Conservation (phyloP, 805 yeast species). For the Ogataea chonburiensis region DNA sequence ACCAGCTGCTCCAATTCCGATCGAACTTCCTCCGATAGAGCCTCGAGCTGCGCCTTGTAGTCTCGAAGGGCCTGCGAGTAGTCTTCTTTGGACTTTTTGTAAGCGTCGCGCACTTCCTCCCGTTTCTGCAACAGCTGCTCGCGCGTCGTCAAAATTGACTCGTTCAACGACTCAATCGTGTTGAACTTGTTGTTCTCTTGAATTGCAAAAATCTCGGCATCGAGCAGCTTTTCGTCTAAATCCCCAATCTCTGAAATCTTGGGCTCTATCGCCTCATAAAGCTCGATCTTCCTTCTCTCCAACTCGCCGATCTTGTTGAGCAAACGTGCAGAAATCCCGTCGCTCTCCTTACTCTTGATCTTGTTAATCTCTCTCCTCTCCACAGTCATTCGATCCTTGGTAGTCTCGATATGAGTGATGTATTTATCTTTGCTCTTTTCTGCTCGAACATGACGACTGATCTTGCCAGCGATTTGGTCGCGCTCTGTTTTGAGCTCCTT, state of each 20-base stretch:
- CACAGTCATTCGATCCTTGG: conserved; percentile 18
- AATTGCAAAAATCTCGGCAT: conserved; percentile 24
- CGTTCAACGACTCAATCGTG: conserved; percentile 27
- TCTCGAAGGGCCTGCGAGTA: conserved; percentile 25
- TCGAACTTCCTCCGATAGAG: conserved; percentile 40
- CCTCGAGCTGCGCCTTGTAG: conserved; percentile 36
- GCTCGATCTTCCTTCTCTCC: conserved; percentile 16
- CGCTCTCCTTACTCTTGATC: conserved; percentile 15
- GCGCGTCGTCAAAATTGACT: conserved; percentile 31
- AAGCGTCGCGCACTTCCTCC: conserved; percentile 14
- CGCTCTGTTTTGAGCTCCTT: conserved; percentile 12
- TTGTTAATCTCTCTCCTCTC: conserved; percentile 19
- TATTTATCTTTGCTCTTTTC: conserved; percentile 17
- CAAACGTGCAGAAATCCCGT: conserved; percentile 16
- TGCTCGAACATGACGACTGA: conserved; percentile 16
- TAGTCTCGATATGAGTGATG: conserved; percentile 18
- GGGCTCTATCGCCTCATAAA: conserved; percentile 11
- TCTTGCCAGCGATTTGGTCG: conserved; percentile 12
- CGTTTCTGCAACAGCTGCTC: conserved; percentile 23
- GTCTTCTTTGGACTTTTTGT: conserved; percentile 22
- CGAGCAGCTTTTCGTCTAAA: conserved; percentile 28
- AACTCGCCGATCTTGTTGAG: conserved; percentile 15
- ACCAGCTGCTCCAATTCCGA: conserved; percentile 40
- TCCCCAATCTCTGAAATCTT: conserved; percentile 26
- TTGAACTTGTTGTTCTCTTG: conserved; percentile 40